Evolutionary conservation across 2,329 filamentous ascomycete genomes (phyloP), one percentile per base, ranked within the genome.

Genomic region (Hypocrella siamensis): DNA sequence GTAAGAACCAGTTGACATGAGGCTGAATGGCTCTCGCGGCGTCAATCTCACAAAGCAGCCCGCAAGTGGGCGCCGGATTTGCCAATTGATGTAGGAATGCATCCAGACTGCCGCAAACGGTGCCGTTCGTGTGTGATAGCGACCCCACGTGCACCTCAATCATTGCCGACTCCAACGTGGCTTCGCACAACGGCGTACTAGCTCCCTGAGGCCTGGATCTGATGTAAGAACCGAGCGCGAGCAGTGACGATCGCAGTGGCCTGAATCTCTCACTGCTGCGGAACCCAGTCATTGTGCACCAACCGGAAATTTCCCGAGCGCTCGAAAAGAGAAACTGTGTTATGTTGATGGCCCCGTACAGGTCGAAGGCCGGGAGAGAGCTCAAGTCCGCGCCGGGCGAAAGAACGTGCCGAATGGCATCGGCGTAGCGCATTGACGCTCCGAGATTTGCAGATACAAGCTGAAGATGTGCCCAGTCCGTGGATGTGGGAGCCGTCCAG

Each of bases 131-230:
- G 33, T 60, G 56, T 3, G 51, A 46, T 3, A 53, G 51, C 1
- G 55, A 58, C 56, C 56, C 59, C 25, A 59, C 46, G 30, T 56
- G 54, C 5, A 58, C 40, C 32, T 59, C 56, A 15, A 60, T 48
- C 55, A 58, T 59, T 22, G 54, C 56, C 6, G 47, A 56, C 27
- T 57, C 44, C 56, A 56, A 60, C 5, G 52, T 55, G 9, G 56
- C 55, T 11, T 51, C 45, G 30, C 47, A 50, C 3, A 49, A 34
- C 4, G 42, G 32, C 10, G 34, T 17, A 21, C 31, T 17, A 21
- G 24, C 14, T 21, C 11, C 32, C 26, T 34, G 35, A 27, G 22
- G 19, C 15, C 32, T 32, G 9, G 39, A 37, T n/a, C 35, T 38
- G 12, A 56, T 49, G 28, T 48, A 49, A 0, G 49, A 46, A 0